A percentile compares a stretch with the other conserved stretches of the same genome.
phyloP scores from a whole-genome alignment of 768 basidiomycete genomes.

The Lentinula sp. region DNA sequence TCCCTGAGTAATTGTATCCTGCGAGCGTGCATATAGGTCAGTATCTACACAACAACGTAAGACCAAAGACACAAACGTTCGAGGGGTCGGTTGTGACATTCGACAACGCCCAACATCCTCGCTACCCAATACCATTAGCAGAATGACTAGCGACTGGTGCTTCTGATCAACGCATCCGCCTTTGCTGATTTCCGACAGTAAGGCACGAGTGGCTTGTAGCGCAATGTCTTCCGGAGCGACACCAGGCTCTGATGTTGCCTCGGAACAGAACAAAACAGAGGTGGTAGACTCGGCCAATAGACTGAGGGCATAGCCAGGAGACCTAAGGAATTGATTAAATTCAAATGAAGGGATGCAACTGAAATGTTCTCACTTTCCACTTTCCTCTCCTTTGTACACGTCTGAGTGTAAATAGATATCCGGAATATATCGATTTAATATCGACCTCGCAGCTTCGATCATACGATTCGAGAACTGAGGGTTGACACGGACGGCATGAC shows the following conservation, averaged over 20 bases:
- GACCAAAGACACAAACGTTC: slow-evolving; percentile 54
- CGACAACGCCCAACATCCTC: slow-evolving; percentile 92
- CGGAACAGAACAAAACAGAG: slow-evolving; percentile 79
- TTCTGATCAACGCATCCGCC: slow-evolving; percentile 91
- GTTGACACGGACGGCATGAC: slow-evolving; percentile 93
- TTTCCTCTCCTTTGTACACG: slow-evolving; percentile 96
- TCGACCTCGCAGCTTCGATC: slow-evolving; percentile 89
- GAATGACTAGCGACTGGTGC: slow-evolving; percentile 79
- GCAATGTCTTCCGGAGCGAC: slow-evolving; percentile 92
- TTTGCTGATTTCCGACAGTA: slow-evolving; percentile 70
- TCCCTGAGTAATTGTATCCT: slow-evolving; percentile 94
- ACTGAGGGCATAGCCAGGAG: slow-evolving; percentile 91
- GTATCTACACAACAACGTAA: background rate
- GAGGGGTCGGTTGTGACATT: slow-evolving; percentile 76
- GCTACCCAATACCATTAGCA: slow-evolving; percentile 94
- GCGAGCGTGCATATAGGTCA: slow-evolving; percentile 10
- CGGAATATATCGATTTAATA: slow-evolving; percentile 94
- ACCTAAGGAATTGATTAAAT: slow-evolving; percentile 41
- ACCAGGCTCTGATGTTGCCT: slow-evolving; percentile 77
- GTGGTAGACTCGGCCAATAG: slow-evolving; percentile 92
- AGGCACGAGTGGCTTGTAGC: slow-evolving; percentile 66
- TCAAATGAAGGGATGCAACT: background rate
- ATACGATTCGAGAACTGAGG: slow-evolving; percentile 97
- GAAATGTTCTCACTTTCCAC: slow-evolving; percentile 71
- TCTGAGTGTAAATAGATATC: slow-evolving; percentile 99